Conservation (phyloP, 2,329 filamentous ascomycete genomes). For the Fusarium tanahbumbuense region DNA sequence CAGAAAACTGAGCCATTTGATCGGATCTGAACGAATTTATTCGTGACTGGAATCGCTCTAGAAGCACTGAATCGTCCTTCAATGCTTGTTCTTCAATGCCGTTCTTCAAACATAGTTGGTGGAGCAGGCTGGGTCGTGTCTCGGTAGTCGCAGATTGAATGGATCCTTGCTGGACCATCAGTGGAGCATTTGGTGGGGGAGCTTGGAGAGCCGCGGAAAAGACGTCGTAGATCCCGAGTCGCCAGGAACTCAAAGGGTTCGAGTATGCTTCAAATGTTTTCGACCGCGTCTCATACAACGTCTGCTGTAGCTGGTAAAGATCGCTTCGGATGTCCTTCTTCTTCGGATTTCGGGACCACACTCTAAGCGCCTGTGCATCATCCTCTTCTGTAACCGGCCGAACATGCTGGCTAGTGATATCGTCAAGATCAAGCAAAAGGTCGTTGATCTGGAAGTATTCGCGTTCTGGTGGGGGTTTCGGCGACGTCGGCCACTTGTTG, state of each 20-base stretch:
- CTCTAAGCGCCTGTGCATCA: conserved; percentile 48
- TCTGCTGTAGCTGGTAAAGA: conserved; percentile 48
- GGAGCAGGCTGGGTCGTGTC: conserved; percentile 23
- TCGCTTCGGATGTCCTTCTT: conserved; percentile 42
- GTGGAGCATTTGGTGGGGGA: conserved; percentile 30
- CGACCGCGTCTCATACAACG: conserved; percentile 44
- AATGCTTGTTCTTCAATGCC: conserved; percentile 31
- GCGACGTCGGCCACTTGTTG: conserved; percentile 27
- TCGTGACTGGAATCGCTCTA: conserved; percentile 53
- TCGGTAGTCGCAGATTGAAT: conserved; percentile 11
- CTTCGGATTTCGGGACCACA: conserved; percentile 47
- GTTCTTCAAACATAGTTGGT: conserved; percentile 38
- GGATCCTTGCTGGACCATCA: conserved; percentile 22
- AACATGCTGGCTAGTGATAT: conserved; percentile 57
- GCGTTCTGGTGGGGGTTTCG: conserved; percentile 25
- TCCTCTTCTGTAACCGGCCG: conserved; percentile 54
- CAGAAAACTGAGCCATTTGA: conserved; percentile 4
- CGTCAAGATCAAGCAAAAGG: conserved; percentile 65
- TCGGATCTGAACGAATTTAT: conserved; percentile 26
- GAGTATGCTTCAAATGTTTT: conserved; percentile 43
- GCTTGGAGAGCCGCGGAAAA: conserved; percentile 54
- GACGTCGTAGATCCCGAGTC: conserved; percentile 58
- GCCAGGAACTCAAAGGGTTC: conserved; percentile 50
- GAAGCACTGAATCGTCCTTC: conserved; percentile 48
- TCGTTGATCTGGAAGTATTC: conserved; percentile 57